phyloP scores from a whole-genome alignment of 345 rosid species.

The Microthlaspi erraticum region DNA sequence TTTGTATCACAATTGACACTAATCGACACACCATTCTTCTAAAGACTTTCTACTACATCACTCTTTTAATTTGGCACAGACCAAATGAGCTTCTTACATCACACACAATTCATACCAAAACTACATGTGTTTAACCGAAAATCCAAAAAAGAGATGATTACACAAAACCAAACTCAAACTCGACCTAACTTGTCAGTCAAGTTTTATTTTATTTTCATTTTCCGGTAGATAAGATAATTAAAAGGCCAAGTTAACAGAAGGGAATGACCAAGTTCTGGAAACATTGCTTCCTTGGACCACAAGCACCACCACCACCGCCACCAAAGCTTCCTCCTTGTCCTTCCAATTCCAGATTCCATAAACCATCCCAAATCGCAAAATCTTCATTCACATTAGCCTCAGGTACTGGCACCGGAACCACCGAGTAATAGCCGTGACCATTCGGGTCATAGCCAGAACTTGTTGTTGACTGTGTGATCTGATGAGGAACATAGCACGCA shows the following conservation, averaged over 20 bases:
- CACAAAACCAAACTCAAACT: slow-evolving; percentile 38
- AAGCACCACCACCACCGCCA: slow-evolving; percentile 32
- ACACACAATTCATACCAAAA: slow-evolving; percentile 31
- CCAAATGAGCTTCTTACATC: slow-evolving; percentile 24
- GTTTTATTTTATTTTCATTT: slow-evolving; percentile 17
- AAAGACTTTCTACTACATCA: slow-evolving; percentile 20
- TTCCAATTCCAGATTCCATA: slow-evolving; percentile 76
- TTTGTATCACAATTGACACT: no score
- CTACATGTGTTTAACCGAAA: slow-evolving; percentile 20
- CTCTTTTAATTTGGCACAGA: slow-evolving; percentile 10
- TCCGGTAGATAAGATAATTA: slow-evolving; percentile 11
- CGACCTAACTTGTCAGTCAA: slow-evolving; percentile 39
- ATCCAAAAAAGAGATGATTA: not conserved
- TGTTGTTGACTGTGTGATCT: slow-evolving; percentile 48
- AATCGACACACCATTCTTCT: not conserved
- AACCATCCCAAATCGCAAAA: slow-evolving; percentile 63
- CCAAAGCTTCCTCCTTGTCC: slow-evolving; percentile 54
- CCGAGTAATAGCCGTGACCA: slow-evolving; percentile 42
- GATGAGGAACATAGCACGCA: slow-evolving; percentile 52
- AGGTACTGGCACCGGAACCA: slow-evolving; percentile 25
- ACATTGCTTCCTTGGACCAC: slow-evolving; percentile 51
- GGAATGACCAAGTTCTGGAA: slow-evolving; percentile 55
- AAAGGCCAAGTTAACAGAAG: slow-evolving; percentile 47
- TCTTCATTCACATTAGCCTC: slow-evolving; percentile 51
- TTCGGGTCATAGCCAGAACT: slow-evolving; percentile 37